Conservation (phyloP, 2,329 filamentous ascomycete species). For the Epichloe amarillans region DNA sequence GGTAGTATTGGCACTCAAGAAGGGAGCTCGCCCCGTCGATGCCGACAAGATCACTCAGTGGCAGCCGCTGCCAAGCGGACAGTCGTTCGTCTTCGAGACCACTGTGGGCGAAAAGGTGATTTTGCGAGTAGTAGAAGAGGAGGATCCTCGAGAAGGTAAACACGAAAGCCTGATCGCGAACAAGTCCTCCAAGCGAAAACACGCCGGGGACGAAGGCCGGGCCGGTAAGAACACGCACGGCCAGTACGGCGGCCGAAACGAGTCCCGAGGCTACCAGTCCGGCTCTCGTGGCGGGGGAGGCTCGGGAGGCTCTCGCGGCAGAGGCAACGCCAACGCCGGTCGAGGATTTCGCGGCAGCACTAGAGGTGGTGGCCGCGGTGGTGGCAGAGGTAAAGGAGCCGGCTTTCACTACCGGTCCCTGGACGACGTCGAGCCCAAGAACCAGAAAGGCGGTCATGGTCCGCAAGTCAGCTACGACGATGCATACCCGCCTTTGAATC, state of each 20-base stretch:
- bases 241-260: slow-evolving; percentile 25
- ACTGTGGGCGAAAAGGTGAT: slow-evolving; percentile 78
- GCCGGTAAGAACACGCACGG: slow-evolving; percentile 19
- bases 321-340: slow-evolving; percentile 20
- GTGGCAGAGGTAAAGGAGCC: slow-evolving; percentile 33
- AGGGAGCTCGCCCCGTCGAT: slow-evolving; percentile 63
- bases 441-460: slow-evolving; percentile 29
- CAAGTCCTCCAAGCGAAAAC: slow-evolving; percentile 45
- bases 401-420: slow-evolving; percentile 50
- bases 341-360: slow-evolving; percentile 26
- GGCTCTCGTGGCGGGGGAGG: slow-evolving; percentile 18
- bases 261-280: slow-evolving; percentile 30
- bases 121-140: slow-evolving; percentile 69
- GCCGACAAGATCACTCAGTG: slow-evolving; percentile 72
- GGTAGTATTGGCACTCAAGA: slow-evolving; percentile 70
- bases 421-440: slow-evolving; percentile 46
- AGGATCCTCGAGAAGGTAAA: slow-evolving; percentile 47
- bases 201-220: slow-evolving; percentile 35
- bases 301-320: slow-evolving; percentile 17
- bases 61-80: slow-evolving; percentile 59
- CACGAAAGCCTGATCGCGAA: slow-evolving; percentile 50
- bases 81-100: slow-evolving; percentile 66
- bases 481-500: slow-evolving; percentile 16
- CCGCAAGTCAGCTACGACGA: slow-evolving; percentile 36
- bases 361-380: slow-evolving; percentile 24